Evolutionary conservation across 176 grass and related monocot genomes (phyloP).

Genomic region (Zea mays): Zm-B73-REFERENCE-NAM-5.0 NC_050098.1:144516501-144517000

Average conservation of each 20-base stretch:
- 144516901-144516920: no score
- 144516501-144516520: neutral
- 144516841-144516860: neutral
- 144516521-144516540: neutral
- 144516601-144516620: no score
- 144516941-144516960: no score
- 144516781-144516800: no score
- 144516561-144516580: neutral
- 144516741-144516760: neutral
- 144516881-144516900: neutral
- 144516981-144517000: no score
- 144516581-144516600: neutral
- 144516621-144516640: no score
- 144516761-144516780: neutral
- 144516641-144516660: no score
- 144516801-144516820: no score
- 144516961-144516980: no score
- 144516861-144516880: neutral
- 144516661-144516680: slow-evolving; percentile 10
- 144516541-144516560: neutral
- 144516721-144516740: neutral
- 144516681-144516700: slow-evolving; percentile 26
- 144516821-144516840: no score
- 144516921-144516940: no score
- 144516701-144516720: slow-evolving; percentile 29